Conservation (phyloP, 2,329 filamentous ascomycete genomes). For the Fusarium compactum region DNA sequence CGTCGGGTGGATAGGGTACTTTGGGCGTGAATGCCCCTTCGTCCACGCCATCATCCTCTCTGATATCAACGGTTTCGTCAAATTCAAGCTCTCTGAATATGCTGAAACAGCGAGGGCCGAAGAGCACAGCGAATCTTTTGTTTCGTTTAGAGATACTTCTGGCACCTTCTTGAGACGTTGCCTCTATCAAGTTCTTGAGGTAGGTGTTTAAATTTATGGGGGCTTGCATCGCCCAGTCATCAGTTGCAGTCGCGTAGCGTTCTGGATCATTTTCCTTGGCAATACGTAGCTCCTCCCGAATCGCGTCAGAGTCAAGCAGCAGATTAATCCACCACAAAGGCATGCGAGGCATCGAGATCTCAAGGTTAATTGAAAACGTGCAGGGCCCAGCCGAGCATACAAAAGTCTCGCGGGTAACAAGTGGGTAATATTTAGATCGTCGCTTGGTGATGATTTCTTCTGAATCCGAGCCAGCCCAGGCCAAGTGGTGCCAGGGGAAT, state of each 20-base stretch:
- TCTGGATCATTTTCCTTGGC: constrained; percentile 60
- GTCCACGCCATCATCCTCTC: constrained; percentile 56
- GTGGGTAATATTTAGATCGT: constrained; percentile 54
- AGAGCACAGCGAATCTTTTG: constrained; percentile 67
- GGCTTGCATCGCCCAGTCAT: constrained; percentile 56
- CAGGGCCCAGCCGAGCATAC: constrained; percentile 59
- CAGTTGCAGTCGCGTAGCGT: constrained; percentile 59
- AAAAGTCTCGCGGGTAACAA: constrained; percentile 54
- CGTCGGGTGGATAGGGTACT: constrained; percentile 49
- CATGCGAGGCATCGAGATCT: constrained; percentile 64
- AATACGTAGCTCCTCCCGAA: constrained; percentile 54
- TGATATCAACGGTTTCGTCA: constrained; percentile 53
- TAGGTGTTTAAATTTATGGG: constrained; percentile 64
- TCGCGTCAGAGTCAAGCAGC: constrained; percentile 60
- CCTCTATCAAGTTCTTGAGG: constrained; percentile 61
- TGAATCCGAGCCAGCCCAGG: constrained; percentile 51
- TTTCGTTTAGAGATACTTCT: constrained; percentile 67
- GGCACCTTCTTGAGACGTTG: constrained; percentile 50
- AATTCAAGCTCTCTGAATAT: constrained; percentile 66
- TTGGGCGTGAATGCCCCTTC: constrained; percentile 55
- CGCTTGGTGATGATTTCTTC: constrained; percentile 44
- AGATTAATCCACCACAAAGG: constrained; percentile 56
- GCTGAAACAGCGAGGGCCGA: constrained; percentile 62
- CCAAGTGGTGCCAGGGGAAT: constrained; percentile 57
- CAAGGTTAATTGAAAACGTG: constrained; percentile 58